Evolutionary conservation across 2,329 filamentous ascomycete species (phyloP).

Genomic region (Daldinia sp.): DNA sequence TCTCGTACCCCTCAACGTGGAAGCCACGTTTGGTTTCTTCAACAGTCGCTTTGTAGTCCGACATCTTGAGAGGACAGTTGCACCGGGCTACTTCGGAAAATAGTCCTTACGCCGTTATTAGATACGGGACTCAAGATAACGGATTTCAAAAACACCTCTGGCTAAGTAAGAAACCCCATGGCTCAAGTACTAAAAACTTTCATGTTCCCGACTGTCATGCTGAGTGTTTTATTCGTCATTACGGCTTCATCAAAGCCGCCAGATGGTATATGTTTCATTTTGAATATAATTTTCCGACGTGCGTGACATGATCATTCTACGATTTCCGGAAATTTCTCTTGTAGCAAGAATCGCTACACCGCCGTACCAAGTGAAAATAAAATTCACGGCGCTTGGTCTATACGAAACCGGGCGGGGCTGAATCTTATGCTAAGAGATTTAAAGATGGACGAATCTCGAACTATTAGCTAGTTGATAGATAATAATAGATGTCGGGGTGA

Average conservation of each 20-base stretch:
- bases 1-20: slow-evolving; percentile 79
- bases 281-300: slow-evolving; percentile 28
- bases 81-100: neutral
- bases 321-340: neutral
- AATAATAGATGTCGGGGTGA: neutral
- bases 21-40: slow-evolving; percentile 73
- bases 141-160: neutral
- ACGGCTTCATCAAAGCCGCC: slow-evolving; percentile 11
- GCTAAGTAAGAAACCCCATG: neutral
- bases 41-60: slow-evolving; percentile 76
- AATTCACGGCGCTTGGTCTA: neutral
- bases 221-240: slow-evolving; percentile 36
- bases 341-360: neutral
- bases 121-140: neutral
- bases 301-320: slow-evolving; percentile 2
- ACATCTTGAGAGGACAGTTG: slow-evolving; percentile 62
- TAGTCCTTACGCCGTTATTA: neutral
- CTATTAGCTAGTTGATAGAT: neutral
- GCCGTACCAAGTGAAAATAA: neutral
- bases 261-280: slow-evolving; percentile 25
- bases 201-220: slow-evolving; percentile 7
- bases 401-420: neutral
- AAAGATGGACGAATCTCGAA: neutral
- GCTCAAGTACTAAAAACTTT: slow-evolving; percentile 28
- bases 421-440: neutral